Evolutionary conservation across 2,329 filamentous ascomycete species (phyloP).

Genomic region (Aspergillus intermedius): DNA sequence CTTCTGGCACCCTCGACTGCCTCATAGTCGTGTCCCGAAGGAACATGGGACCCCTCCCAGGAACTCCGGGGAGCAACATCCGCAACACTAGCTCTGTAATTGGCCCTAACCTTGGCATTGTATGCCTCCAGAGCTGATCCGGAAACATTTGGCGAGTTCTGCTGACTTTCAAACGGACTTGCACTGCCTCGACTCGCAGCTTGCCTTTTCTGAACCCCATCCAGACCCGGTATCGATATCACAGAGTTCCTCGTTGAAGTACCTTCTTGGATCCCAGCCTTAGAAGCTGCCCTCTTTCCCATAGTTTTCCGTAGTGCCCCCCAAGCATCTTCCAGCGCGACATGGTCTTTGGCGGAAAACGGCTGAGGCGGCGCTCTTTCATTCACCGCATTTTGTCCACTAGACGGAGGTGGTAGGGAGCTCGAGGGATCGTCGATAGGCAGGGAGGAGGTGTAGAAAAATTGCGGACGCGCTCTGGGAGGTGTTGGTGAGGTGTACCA

Average conservation of each 20-base stretch:
- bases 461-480: slow-evolving; percentile 58
- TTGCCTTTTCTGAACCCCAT: slow-evolving; percentile 6
- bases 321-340: slow-evolving; percentile 74
- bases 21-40: slow-evolving; percentile 13
- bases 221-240: slow-evolving; percentile 22
- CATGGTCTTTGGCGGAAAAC: slow-evolving; percentile 73
- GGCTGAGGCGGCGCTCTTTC: slow-evolving; percentile 62
- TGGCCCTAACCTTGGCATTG: slow-evolving; percentile 8
- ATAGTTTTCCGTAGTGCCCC: slow-evolving; percentile 43
- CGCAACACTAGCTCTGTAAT: slow-evolving; percentile 6
- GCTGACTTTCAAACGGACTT: slow-evolving; percentile 13
- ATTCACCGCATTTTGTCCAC: slow-evolving; percentile 40
- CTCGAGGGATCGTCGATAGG: slow-evolving; percentile 87
- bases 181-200: slow-evolving; percentile 9
- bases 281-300: slow-evolving; percentile 7
- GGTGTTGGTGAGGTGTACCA: slow-evolving; percentile 44
- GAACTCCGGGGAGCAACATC: slow-evolving; percentile 5
- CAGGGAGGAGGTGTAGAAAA: slow-evolving; percentile 76
- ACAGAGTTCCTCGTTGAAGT: slow-evolving; percentile 8
- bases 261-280: slow-evolving; percentile 4
- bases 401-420: slow-evolving; percentile 52
- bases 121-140: slow-evolving; percentile 13
- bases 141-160: slow-evolving; percentile 10
- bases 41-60: slow-evolving; percentile 12
- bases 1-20: slow-evolving; percentile 8